Percentiles rank a stretch among this genome's conserved stretches.
Evolutionary conservation across 1,139 yeast genomes (phyloP).

Genomic region (Nakaseomyces bracarensis): DNA sequence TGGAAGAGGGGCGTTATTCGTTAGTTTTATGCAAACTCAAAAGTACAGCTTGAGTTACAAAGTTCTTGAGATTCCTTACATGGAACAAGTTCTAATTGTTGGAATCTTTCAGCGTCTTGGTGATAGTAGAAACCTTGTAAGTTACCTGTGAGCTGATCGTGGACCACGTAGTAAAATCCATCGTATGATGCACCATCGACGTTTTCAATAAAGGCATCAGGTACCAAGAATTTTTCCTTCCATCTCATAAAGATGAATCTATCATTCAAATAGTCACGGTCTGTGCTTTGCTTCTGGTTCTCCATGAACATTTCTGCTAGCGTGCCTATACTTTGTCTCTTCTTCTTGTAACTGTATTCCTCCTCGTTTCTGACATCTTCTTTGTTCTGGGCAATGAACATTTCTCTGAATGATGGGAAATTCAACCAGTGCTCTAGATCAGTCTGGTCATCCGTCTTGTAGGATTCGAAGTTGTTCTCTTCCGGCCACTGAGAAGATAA

Average conservation of each 20-base stretch:
- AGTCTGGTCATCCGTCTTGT: slow-evolving; percentile 44
- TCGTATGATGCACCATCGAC: slow-evolving; percentile 82
- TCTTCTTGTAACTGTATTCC: slow-evolving; percentile 1
- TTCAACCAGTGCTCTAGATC: slow-evolving; percentile 85
- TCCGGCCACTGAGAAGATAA: slow-evolving; percentile 37
- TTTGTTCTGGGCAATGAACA: slow-evolving; percentile 16
- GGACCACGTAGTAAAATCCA: slow-evolving; percentile 83
- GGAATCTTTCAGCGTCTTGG: slow-evolving; percentile 66
- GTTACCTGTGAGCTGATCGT: slow-evolving; percentile 67
- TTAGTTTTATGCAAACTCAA: slow-evolving; percentile 20
- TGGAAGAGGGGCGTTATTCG: neutral
- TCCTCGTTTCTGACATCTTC: neutral
- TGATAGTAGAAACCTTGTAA: slow-evolving; percentile 79
- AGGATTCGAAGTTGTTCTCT: slow-evolving; percentile 44
- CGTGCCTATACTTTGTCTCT: slow-evolving; percentile 26
- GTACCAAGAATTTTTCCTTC: slow-evolving; percentile 83
- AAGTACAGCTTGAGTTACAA: slow-evolving; percentile 17
- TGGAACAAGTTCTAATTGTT: slow-evolving; percentile 50
- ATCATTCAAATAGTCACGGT: slow-evolving; percentile 34
- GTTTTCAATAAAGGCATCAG: slow-evolving; percentile 58
- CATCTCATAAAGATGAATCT: slow-evolving; percentile 79
- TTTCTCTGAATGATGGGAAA: slow-evolving; percentile 41
- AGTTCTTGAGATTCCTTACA: slow-evolving; percentile 29
- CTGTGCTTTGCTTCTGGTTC: slow-evolving; percentile 4
- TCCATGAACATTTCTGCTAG: slow-evolving; percentile 4